phyloP scores from a whole-genome alignment of 2,329 filamentous ascomycete genomes.

The Fusarium sp. region DNA sequence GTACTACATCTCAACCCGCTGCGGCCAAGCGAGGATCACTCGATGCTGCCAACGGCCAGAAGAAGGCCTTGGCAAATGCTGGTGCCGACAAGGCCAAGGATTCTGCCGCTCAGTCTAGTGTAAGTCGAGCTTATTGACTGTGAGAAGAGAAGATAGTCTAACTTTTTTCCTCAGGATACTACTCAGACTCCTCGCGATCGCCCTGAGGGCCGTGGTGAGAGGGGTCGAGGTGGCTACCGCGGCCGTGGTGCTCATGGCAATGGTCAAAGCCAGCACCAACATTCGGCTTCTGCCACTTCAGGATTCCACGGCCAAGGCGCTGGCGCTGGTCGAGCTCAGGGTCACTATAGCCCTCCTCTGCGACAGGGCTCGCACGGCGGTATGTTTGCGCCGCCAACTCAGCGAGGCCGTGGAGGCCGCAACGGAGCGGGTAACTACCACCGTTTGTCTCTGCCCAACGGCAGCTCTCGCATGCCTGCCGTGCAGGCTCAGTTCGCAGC shows the following conservation, averaged over 20 bases:
- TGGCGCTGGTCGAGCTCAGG: slow-evolving; percentile 49
- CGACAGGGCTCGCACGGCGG: slow-evolving; percentile 55
- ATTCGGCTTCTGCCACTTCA: slow-evolving; percentile 37
- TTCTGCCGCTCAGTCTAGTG: slow-evolving; percentile 48
- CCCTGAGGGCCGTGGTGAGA: slow-evolving; percentile 54
- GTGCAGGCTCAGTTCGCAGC: slow-evolving; percentile 51
- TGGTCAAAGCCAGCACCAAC: slow-evolving; percentile 51
- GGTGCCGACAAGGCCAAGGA: slow-evolving; percentile 58
- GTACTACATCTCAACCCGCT: slow-evolving; percentile 52
- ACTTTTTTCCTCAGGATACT: slow-evolving; percentile 41
- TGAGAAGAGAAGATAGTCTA: neutral
- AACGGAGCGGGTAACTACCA: slow-evolving; percentile 51
- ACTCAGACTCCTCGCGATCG: slow-evolving; percentile 46
- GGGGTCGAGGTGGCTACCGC: slow-evolving; percentile 59
- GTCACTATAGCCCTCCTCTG: slow-evolving; percentile 59
- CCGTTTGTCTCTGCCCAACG: slow-evolving; percentile 55
- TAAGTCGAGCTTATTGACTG: slow-evolving; percentile 50
- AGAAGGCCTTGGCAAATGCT: slow-evolving; percentile 55
- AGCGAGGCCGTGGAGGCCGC: slow-evolving; percentile 52
- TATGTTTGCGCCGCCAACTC: slow-evolving; percentile 48
- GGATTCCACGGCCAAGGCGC: slow-evolving; percentile 53
- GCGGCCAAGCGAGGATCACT: slow-evolving; percentile 59
- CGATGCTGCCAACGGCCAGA: slow-evolving; percentile 55
- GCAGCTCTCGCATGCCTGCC: slow-evolving; percentile 50
- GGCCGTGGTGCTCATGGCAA: slow-evolving; percentile 58